These are phyloP conservation scores for Polygonum aviculare DNA, from an alignment of 148 eudicot species.

Conservation along the genomic window DNA sequence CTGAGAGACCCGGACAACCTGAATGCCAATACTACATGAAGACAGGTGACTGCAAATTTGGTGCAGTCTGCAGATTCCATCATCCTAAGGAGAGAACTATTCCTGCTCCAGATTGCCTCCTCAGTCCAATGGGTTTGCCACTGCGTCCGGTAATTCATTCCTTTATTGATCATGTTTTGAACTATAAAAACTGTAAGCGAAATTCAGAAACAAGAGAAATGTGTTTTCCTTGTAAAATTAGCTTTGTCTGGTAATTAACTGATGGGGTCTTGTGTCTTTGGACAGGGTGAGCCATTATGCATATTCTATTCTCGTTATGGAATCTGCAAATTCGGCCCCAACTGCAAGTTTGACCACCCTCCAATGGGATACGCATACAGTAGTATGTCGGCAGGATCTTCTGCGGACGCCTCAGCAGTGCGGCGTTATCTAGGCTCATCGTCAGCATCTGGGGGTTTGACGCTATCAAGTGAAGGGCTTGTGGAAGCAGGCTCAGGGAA, in stretches of 20 bases:
- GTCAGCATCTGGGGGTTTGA: conserved; percentile 21
- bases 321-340: conserved; percentile 93
- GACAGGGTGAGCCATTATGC: conserved; percentile 87
- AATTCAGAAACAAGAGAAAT: no score
- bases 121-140: conserved; percentile 92
- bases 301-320: conserved; percentile 91
- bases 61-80: conserved; percentile 88
- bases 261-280: neutral
- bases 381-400: conserved; percentile 39
- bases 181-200: neutral
- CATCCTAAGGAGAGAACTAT: conserved; percentile 81
- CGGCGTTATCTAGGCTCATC: conserved; percentile 63
- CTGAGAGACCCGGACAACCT: conserved; percentile 94
- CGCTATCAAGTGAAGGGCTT: conserved; percentile 23
- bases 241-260: neutral
- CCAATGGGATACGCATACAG: conserved; percentile 72
- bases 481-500: conserved; percentile 39
- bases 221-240: neutral
- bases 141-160: conserved; percentile 65
- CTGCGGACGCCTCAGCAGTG: conserved; percentile 44
- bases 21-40: conserved; percentile 97
- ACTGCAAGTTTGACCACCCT: conserved; percentile 94
- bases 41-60: conserved; percentile 98
- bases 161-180: neutral
- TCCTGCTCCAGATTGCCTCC: conserved; percentile 75